Percentiles rank a stretch among this genome's conserved stretches.
phyloP scores from a whole-genome alignment of 2,329 filamentous ascomycete genomes.

The Alternaria arborescens region DNA sequence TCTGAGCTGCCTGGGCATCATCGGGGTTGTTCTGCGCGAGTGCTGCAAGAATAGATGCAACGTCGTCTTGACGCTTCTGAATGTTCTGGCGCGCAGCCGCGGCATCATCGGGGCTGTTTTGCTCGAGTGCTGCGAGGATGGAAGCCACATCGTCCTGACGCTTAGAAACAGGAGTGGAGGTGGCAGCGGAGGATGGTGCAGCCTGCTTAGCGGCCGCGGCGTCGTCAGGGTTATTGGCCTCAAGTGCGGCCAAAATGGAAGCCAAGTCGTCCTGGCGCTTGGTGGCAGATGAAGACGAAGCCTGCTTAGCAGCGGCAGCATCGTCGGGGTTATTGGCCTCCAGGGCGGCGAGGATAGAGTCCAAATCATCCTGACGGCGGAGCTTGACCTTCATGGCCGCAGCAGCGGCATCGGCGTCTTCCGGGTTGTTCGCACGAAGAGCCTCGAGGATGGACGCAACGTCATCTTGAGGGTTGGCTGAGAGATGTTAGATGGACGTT shows the following conservation, averaged over 20 bases:
- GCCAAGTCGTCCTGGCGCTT: constrained; percentile 23
- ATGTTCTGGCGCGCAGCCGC: constrained; percentile 24
- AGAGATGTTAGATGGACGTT: constrained; percentile 2
- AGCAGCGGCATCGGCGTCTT: constrained; percentile 37
- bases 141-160: constrained; percentile 23
- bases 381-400: constrained; percentile 39
- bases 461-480: constrained; percentile 32
- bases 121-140: constrained; percentile 28
- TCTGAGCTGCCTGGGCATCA: constrained; percentile 30
- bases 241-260: constrained; percentile 31
- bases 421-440: constrained; percentile 39
- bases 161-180: constrained; percentile 1
- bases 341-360: constrained; percentile 34
- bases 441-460: constrained; percentile 39
- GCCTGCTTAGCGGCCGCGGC: constrained; percentile 15
- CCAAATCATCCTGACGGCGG: constrained; percentile 31
- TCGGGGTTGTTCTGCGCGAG: constrained; percentile 35
- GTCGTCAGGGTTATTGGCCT: constrained; percentile 35
- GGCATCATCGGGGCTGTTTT: constrained; percentile 30
- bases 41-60: constrained; percentile 31
- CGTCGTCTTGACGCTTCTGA: constrained; percentile 25
- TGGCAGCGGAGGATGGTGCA: background rate
- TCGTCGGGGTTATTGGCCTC: constrained; percentile 36
- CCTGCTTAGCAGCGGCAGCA: constrained; percentile 30
- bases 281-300: background rate